phyloP scores from a whole-genome alignment of 169 alveolate species.

The Plasmodium gaboni region DNA sequence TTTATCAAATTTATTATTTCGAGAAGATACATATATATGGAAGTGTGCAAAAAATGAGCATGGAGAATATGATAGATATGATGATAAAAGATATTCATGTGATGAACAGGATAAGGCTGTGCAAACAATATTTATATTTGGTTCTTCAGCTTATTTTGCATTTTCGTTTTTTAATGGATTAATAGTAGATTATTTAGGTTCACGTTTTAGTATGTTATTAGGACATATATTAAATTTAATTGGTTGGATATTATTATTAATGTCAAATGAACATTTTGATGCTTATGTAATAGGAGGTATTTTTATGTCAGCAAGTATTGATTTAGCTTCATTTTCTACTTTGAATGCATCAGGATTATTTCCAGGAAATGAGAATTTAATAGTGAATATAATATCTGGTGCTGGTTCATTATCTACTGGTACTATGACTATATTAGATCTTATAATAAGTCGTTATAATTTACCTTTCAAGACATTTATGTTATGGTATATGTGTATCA shows the following conservation, averaged over 20 bases:
- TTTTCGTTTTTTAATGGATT: conserved; percentile 78
- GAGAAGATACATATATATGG: conserved; percentile 80
- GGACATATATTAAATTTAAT: conserved; percentile 74
- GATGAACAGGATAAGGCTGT: conserved; percentile 78
- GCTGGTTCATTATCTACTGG: conserved; percentile 78
- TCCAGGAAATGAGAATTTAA: conserved; percentile 79
- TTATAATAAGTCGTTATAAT: conserved; percentile 19
- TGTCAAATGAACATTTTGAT: conserved; percentile 76
- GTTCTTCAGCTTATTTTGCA: conserved; percentile 75
- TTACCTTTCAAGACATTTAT: conserved; percentile 50
- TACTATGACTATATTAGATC: conserved; percentile 72
- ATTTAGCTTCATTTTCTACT: conserved; percentile 72
- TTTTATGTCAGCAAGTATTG: conserved; percentile 78
- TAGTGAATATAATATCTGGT: conserved; percentile 77
- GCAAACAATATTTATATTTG: conserved; percentile 51
- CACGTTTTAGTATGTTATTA: conserved; percentile 75
- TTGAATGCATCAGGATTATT: conserved; percentile 77
- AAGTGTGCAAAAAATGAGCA: conserved; percentile 40
- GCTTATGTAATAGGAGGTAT: conserved; percentile 76
- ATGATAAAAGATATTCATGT: conserved; percentile 63
- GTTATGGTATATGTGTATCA: conserved; percentile 66
- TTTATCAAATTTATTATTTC: conserved; percentile 71
- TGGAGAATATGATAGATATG: conserved; percentile 14
- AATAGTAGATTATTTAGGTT: conserved; percentile 75
- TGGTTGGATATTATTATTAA: conserved; percentile 71